phyloP scores from a whole-genome alignment of 305 asterid genomes.

The Nicotiana rustica region DNA sequence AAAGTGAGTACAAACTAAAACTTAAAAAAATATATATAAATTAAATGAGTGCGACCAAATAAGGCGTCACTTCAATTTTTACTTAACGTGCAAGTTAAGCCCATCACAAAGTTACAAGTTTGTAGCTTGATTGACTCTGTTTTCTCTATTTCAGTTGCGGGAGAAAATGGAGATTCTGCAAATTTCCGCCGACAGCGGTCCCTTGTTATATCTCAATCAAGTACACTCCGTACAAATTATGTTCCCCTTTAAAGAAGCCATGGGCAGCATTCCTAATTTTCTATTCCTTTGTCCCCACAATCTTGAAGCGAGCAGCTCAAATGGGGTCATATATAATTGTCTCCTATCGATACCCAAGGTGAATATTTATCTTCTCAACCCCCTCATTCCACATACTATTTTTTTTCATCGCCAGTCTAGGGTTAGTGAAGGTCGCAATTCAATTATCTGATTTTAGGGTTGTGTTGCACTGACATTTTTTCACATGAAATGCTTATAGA shows the following conservation, averaged over 20 bases:
- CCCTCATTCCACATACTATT: not conserved
- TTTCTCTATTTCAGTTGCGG: too few species aligned
- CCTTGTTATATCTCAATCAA: conserved; percentile 4
- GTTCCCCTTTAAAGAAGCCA: not conserved
- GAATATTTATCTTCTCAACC: not conserved
- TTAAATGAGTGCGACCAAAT: too few species aligned
- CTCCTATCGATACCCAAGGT: not conserved
- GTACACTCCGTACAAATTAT: conserved; percentile 3
- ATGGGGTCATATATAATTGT: conserved; percentile 29
- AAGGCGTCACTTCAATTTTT: too few species aligned
- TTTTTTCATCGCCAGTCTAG: not conserved
- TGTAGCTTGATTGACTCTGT: too few species aligned
- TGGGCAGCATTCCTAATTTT: not conserved
- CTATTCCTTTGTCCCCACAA: conserved; percentile 25
- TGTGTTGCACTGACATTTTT: not conserved
- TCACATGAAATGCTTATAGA: not conserved
- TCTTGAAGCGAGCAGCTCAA: not conserved
- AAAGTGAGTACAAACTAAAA: too few species aligned
- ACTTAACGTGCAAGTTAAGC: too few species aligned
- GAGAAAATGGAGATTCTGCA: not conserved
- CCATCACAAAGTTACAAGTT: too few species aligned
- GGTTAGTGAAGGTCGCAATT: not conserved
- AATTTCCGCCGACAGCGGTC: not conserved
- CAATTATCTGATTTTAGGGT: not conserved
- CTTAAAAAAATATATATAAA: too few species aligned